These are phyloP conservation scores for Alternaria angustiovoidea DNA, from an alignment of 2,329 filamentous ascomycete genomes.

Conservation along the genomic window DNA sequence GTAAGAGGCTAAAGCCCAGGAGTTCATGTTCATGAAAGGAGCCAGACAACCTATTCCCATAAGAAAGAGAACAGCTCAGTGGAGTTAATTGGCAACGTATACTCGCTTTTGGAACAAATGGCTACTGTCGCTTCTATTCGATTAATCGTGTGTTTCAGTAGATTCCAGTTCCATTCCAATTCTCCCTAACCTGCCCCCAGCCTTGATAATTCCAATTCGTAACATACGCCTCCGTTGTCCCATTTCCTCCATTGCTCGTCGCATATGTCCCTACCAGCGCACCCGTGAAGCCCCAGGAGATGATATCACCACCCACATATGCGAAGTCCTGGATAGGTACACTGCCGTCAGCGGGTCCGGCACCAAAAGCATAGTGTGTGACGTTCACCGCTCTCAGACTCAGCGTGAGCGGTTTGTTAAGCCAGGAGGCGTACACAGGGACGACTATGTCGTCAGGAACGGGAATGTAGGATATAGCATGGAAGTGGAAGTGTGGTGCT, in stretches of 20 bases:
- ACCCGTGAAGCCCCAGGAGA: slow-evolving; percentile 52
- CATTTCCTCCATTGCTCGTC: slow-evolving; percentile 60
- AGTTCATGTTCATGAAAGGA: background rate
- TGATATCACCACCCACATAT: slow-evolving; percentile 33
- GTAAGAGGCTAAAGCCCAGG: background rate
- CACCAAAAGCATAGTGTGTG: slow-evolving; percentile 55
- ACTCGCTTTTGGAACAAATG: background rate
- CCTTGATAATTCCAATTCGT: slow-evolving; percentile 54
- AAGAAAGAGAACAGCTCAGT: background rate
- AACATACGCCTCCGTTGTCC: slow-evolving; percentile 57
- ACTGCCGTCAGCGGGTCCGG: slow-evolving; percentile 25
- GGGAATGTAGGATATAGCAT: slow-evolving; percentile 53
- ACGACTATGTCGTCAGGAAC: slow-evolving; percentile 50
- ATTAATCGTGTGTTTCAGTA: background rate
- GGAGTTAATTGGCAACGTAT: background rate
- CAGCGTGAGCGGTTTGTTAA: slow-evolving; percentile 44
- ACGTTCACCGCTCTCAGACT: slow-evolving; percentile 56
- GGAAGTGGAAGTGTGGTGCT: slow-evolving; percentile 55
- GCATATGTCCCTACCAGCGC: slow-evolving; percentile 62
- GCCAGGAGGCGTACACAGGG: slow-evolving; percentile 54
- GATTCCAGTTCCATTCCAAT: slow-evolving; percentile 4
- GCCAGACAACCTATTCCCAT: too few relatives aligned
- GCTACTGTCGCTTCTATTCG: background rate
- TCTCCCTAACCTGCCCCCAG: slow-evolving; percentile 28
- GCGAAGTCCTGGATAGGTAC: slow-evolving; percentile 26